Base-by-base conservation (phyloP, 352 stramenopile species). In the Pythium biforme region DNA sequence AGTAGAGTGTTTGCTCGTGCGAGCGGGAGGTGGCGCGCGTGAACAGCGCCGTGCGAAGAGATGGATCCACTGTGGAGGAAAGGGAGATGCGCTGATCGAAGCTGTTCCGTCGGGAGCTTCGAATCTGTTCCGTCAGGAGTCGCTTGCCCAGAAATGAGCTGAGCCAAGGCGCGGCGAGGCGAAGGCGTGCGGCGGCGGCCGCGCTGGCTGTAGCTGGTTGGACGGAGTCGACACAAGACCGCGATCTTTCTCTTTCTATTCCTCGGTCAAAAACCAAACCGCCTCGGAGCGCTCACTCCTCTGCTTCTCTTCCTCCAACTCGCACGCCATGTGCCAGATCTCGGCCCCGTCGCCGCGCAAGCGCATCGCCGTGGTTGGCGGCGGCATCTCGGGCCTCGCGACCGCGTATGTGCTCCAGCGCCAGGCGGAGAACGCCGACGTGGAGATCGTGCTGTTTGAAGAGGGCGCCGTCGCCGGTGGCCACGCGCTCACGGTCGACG, bases 361-460 rank as follows among this genome's bases (percentile, higher is more conserved):
- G 62, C 68, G 63, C 41, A 73, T 75, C 64, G 69, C 69, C 10
- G 61, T 75, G 20, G 55, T 75, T 17, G 64, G 69, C 47, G 64
- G 69, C 54, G 69, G 69, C 60, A 75, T 75, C 53, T 72, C 69
- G n/a, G 69, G 69, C 7, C 65, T 75, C 45, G 64, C 69, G n/a
- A 53, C 54, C 22, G 62, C 69, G 33, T 75, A 66, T 23, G 43
- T 75, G 29, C 64, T 75, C 8, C 61, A 70, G 40, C 55, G 55
- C n/a, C 61, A 70, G 37, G 47, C 57, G 10, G 59, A 57, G 20
- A 23, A 50, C 29, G 46, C 61, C 4, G 68, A 77, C 33, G 73
- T 89, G 8, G 69, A 81, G 22, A 67, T 89, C 14, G 78, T 72
- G 37, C 68, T 90, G 43, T 79, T 83, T 27, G 80, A 89, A 69